Base-by-base conservation (phyloP, 768 basidiomycete genomes). In the Sporobolomyces phaffii region DNA sequence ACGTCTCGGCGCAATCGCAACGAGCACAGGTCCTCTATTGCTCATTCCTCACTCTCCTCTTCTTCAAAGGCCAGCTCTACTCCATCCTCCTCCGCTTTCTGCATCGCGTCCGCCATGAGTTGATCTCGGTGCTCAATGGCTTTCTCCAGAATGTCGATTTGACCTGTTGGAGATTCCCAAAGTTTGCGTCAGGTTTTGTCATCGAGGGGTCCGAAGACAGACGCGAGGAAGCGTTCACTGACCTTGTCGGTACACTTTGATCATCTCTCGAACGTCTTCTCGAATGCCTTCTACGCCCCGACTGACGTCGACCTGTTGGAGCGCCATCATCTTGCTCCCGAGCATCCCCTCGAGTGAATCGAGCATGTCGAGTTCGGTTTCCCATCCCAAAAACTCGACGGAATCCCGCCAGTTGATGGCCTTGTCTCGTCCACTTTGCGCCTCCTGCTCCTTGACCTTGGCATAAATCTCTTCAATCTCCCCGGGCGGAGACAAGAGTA, bases 301-400 rank as follows among this genome's bases (percentile, higher is more conserved):
- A 4, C 59, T 62, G 5, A 24, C 22, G 20, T 58, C 56, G 13
- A 58, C 31, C 4, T 24, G 56, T 34, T 60, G 72, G n/a, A 48
- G 69, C 60, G 15, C 76, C 69, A 22, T 73, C 62, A 40, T 52
- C 52, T 69, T 71, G 41, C 58, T 56, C 33, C 49, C 62, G 5
- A 85, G 78, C 89, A 93, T 91, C 24, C 86, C 84, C 28, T 80
- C 80, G 64, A 96, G 75, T 71, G 82, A 78, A 9, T 82, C 83
- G 13, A 88, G 82, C 0, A 86, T 85, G 45, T 89, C 86, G 44
- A 92, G 76, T 68, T 88, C 80, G 68, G 85, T 81, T 73, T 90
- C 85, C 74, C 83, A 84, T 28, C 71, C 53, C 33, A 71, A 20
- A 20, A 56, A 68, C n/a, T 45, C 73, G 63, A 33, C 68, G 69